phyloP scores from a whole-genome alignment of 345 rosid genomes.

The Linum lewisii region DNA sequence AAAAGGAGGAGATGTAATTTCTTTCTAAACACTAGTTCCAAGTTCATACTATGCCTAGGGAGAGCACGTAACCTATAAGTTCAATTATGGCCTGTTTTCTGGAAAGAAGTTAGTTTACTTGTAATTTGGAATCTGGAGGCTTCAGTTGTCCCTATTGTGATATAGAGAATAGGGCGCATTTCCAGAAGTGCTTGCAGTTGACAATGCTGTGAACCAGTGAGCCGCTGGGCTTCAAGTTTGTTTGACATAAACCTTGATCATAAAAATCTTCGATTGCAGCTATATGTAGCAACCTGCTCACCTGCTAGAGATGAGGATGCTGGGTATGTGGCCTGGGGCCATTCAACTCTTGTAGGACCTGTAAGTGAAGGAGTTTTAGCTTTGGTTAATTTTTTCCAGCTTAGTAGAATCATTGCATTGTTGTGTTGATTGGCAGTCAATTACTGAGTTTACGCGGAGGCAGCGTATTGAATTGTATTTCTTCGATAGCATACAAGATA shows the following conservation, averaged over 20 bases:
- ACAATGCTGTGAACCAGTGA: not conserved
- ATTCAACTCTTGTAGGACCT: constrained; percentile 86
- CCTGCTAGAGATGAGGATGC: constrained; percentile 77
- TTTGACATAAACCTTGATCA: not conserved
- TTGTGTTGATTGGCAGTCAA: not conserved
- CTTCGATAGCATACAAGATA: too few species aligned
- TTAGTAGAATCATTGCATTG: not conserved
- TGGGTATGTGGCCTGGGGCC: constrained; percentile 93
- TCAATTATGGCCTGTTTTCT: too few species aligned
- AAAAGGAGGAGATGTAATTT: too few species aligned
- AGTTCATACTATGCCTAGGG: too few species aligned
- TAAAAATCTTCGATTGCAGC: constrained; percentile 27
- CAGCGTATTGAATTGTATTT: too few species aligned
- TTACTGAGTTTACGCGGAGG: too few species aligned
- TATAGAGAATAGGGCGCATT: not conserved
- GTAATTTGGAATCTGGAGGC: too few species aligned
- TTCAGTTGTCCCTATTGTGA: not conserved
- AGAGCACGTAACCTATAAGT: too few species aligned
- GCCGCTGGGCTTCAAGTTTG: not conserved
- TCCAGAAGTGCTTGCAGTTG: not conserved
- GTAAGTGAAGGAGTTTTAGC: constrained; percentile 29
- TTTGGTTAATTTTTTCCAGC: not conserved
- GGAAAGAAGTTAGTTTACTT: too few species aligned
- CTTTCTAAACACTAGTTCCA: too few species aligned
- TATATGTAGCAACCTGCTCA: constrained; percentile 89